Percentiles rank a stretch among this genome's conserved stretches.
These are phyloP conservation scores for Xylariaceae sp. DNA, from an alignment of 2,329 filamentous ascomycete species.

Conservation along the genomic window DNA sequence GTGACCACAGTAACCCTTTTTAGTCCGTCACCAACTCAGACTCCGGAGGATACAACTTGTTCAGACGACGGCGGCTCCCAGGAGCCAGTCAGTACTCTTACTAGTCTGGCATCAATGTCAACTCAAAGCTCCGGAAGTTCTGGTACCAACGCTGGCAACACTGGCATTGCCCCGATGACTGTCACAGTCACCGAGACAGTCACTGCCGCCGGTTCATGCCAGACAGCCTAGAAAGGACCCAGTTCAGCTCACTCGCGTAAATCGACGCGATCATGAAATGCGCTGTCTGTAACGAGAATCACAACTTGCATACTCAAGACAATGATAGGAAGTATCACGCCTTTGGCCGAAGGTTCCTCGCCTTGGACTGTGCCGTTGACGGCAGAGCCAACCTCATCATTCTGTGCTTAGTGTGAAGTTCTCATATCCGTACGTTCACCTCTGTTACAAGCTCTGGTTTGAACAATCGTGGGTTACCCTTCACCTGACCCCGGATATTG, in stretches of 20 bases:
- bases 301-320: slow-evolving; percentile 11
- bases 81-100: slow-evolving; percentile 8
- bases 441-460: slow-evolving; percentile 16
- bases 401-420: slow-evolving; percentile 11
- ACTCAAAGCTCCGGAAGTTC: slow-evolving; percentile 2
- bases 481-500: slow-evolving; percentile 7
- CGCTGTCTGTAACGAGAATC: slow-evolving; percentile 1
- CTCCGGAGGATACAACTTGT: not conserved
- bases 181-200: slow-evolving; percentile 26
- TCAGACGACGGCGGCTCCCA: slow-evolving; percentile 10
- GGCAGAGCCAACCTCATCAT: not conserved
- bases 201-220: slow-evolving; percentile 27
- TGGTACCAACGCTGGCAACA: slow-evolving; percentile 8
- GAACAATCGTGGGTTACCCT: not conserved
- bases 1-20: slow-evolving; percentile 19
- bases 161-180: not conserved
- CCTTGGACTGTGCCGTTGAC: slow-evolving; percentile 5
- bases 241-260: slow-evolving; percentile 9
- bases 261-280: slow-evolving; percentile 13
- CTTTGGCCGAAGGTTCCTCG: slow-evolving; percentile 1
- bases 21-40: slow-evolving; percentile 11
- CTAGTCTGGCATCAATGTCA: slow-evolving; percentile 8
- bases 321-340: slow-evolving; percentile 11
- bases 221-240: slow-evolving; percentile 22
- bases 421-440: slow-evolving; percentile 11